These are phyloP conservation scores for Apostasia shenzhenica DNA, from an alignment of 106 monocot genomes.

Conservation along the genomic window DNA sequence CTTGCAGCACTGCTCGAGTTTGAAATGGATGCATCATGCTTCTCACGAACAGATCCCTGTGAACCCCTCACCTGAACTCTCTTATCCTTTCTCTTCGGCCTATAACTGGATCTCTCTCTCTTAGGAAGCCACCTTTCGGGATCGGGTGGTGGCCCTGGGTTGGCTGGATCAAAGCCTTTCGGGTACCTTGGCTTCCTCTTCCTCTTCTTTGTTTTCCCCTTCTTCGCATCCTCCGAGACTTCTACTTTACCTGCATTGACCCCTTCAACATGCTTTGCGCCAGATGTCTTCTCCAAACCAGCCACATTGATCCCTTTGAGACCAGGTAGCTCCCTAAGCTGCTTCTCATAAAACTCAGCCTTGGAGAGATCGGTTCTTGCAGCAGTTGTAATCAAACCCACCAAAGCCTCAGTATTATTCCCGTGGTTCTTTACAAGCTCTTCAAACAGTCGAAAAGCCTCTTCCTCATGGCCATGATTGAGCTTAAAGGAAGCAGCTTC, in stretches of 20 bases:
- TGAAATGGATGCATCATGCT: slow-evolving; percentile 42
- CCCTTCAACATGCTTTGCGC: slow-evolving; percentile 62
- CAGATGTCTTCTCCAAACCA: slow-evolving; percentile 69
- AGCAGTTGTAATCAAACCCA: slow-evolving; percentile 42
- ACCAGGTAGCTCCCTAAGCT: slow-evolving; percentile 54
- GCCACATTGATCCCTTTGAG: slow-evolving; percentile 66
- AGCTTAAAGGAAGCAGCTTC: slow-evolving; percentile 65
- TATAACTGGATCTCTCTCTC: slow-evolving; percentile 86
- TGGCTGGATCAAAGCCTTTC: slow-evolving; percentile 87
- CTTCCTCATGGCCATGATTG: slow-evolving; percentile 41
- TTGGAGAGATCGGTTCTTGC: slow-evolving; percentile 60
- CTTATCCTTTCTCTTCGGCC: slow-evolving; percentile 93
- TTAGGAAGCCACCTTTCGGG: slow-evolving; percentile 96
- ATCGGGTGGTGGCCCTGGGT: slow-evolving; percentile 91
- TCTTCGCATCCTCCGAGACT: slow-evolving; percentile 52
- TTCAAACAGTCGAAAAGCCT: slow-evolving; percentile 49
- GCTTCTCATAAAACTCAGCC: slow-evolving; percentile 79
- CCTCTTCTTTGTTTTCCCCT: slow-evolving; percentile 74
- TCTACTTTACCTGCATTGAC: slow-evolving; percentile 30
- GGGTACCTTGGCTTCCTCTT: slow-evolving; percentile 89
- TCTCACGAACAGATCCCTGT: slow-evolving; percentile 87
- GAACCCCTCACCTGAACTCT: slow-evolving; percentile 83
- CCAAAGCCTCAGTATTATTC: slow-evolving; percentile 35
- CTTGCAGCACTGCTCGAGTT: slow-evolving; percentile 4
- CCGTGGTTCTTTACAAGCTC: slow-evolving; percentile 34